Percentiles rank a stretch among this genome's conserved stretches.
These are phyloP conservation scores for Torulaspora quercuum DNA, from an alignment of 805 yeast genomes.

Conservation along the genomic window DNA sequence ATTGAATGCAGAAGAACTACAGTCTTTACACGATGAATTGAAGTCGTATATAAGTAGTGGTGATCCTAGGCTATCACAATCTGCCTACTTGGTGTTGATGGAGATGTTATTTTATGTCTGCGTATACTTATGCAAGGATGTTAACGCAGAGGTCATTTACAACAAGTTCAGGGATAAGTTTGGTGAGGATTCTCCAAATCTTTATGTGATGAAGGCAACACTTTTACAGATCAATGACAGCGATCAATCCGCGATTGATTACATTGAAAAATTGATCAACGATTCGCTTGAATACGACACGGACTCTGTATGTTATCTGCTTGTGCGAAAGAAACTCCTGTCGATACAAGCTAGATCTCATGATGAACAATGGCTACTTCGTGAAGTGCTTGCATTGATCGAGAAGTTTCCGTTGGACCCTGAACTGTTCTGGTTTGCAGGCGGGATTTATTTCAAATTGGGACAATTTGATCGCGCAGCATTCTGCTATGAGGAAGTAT, in stretches of 20 bases:
- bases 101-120: conserved; percentile 71
- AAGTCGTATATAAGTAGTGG: conserved; percentile 23
- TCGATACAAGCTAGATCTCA: conserved; percentile 23
- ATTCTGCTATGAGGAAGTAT: conserved; percentile 64
- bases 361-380: conserved; percentile 18
- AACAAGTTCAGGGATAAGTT: conserved; percentile 67
- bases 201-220: conserved; percentile 33
- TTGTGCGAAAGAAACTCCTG: conserved; percentile 30
- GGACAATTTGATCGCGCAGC: conserved; percentile 69
- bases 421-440: conserved; percentile 75
- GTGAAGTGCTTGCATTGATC: conserved; percentile 22
- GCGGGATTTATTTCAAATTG: conserved; percentile 53
- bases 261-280: conserved; percentile 49
- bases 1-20: conserved; percentile 44
- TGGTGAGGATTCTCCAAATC: conserved; percentile 42
- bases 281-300: conserved; percentile 52
- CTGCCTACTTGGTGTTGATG: conserved; percentile 52
- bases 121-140: conserved; percentile 58
- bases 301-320: conserved; percentile 31
- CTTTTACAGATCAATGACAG: conserved; percentile 28
- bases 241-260: conserved; percentile 35
- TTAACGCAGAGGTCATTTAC: conserved; percentile 64
- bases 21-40: conserved; percentile 41
- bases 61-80: conserved; percentile 30
- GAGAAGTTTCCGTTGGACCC: conserved; percentile 62